phyloP scores from a whole-genome alignment of 2,329 filamentous ascomycete species.

The Amesomyces nigricolor region DNA sequence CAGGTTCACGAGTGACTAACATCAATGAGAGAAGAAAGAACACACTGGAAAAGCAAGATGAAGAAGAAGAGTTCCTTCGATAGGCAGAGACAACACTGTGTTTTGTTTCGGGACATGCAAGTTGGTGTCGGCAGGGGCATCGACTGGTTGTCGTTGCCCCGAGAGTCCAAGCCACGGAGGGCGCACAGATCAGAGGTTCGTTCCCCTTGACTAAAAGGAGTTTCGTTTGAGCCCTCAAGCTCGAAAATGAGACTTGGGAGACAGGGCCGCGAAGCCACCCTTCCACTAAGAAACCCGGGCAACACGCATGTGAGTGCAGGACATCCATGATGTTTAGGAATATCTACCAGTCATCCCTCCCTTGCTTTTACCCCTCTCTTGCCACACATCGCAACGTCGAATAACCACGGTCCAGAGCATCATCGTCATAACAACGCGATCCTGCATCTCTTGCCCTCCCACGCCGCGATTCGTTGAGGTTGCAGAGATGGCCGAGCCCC shows the following conservation, averaged over 20 bases:
- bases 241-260: constrained; percentile 9
- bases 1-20: background rate
- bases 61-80: background rate
- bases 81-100: constrained; percentile 9
- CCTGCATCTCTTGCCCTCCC: background rate
- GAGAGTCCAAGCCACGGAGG: background rate
- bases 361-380: background rate
- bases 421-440: background rate
- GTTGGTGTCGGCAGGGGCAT: background rate
- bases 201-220: background rate
- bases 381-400: background rate
- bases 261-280: constrained; percentile 3
- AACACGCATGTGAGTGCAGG: background rate
- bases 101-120: constrained; percentile 21
- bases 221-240: background rate
- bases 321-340: too few relatives aligned
- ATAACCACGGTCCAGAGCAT: background rate
- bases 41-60: constrained; percentile 3
- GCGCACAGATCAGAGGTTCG: constrained; percentile 8
- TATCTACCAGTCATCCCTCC: background rate
- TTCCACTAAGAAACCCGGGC: background rate
- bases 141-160: constrained; percentile 11
- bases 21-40: background rate
- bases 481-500: constrained; percentile 2
- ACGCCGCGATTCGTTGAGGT: constrained; percentile 7